Percentiles rank a stretch among this genome's conserved stretches.
Evolutionary conservation across 768 basidiomycete species (phyloP).

Genomic region (Naematelia encephala): DNA sequence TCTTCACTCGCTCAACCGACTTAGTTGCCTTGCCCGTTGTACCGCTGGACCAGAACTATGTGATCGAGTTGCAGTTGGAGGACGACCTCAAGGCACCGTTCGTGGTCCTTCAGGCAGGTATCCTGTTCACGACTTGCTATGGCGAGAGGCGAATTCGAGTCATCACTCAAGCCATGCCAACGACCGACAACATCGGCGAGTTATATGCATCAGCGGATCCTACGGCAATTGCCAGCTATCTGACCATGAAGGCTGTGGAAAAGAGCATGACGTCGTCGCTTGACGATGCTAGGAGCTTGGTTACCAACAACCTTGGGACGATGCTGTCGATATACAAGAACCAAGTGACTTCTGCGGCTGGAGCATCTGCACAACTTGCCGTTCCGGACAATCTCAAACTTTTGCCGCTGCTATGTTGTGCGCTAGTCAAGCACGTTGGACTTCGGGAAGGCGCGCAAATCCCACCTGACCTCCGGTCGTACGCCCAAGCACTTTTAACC

Average conservation of each 20-base stretch:
- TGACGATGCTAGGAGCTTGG: constrained; percentile 82
- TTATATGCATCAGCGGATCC: constrained; percentile 87
- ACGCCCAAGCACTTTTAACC: constrained; percentile 86
- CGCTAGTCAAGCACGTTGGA: constrained; percentile 91
- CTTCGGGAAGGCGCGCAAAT: constrained; percentile 94
- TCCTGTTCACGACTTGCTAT: constrained; percentile 89
- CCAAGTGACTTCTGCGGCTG: constrained; percentile 89
- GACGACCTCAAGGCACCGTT: constrained; percentile 86
- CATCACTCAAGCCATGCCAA: constrained; percentile 79
- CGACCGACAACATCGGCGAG: constrained; percentile 81
- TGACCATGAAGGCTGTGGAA: constrained; percentile 92
- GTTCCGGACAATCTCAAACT: constrained; percentile 92
- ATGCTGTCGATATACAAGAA: constrained; percentile 85
- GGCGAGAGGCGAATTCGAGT: constrained; percentile 83
- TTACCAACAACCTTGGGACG: constrained; percentile 78
- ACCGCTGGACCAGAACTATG: constrained; percentile 93
- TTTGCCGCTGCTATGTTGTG: constrained; percentile 84
- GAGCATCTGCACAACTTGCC: constrained; percentile 89
- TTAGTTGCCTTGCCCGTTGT: constrained; percentile 93
- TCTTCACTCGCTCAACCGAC: constrained; percentile 96
- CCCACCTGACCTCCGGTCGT: constrained; percentile 91
- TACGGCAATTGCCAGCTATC: constrained; percentile 73
- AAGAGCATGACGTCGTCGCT: constrained; percentile 76
- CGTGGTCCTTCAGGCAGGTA: constrained; percentile 90
- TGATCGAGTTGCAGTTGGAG: constrained; percentile 92